phyloP scores from a whole-genome alignment of 768 basidiomycete genomes.

The Tremella fuciformis region DNA sequence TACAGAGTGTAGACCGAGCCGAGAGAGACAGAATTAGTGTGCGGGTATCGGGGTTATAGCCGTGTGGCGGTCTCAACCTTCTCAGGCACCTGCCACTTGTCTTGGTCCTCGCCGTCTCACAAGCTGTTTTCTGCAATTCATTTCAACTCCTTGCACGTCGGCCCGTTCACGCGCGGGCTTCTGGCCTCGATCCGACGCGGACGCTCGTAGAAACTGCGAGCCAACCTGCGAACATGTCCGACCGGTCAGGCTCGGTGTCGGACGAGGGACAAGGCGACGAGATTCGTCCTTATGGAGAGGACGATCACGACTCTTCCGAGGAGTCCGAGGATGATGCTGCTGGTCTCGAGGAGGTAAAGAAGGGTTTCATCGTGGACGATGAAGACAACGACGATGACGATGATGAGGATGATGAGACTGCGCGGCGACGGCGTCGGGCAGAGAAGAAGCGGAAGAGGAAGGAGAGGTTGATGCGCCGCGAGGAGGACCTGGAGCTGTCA shows the following conservation, averaged over 20 bases:
- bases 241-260: constrained; percentile 32
- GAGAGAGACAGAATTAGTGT: not conserved
- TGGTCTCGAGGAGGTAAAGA: constrained; percentile 66
- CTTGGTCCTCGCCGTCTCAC: not conserved
- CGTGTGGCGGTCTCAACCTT: constrained; percentile 3
- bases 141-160: not conserved
- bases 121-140: constrained; percentile 1
- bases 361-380: constrained; percentile 87
- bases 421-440: constrained; percentile 53
- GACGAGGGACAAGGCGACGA: constrained; percentile 49
- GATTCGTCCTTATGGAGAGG: constrained; percentile 44
- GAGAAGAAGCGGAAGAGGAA: constrained; percentile 59
- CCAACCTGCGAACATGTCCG: constrained; percentile 29
- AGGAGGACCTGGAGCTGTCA: constrained; percentile 59
- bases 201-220: not conserved
- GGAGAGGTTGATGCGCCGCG: constrained; percentile 56
- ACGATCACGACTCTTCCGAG: constrained; percentile 50
- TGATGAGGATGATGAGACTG: constrained; percentile 59
- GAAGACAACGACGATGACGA: constrained; percentile 81
- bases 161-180: not conserved
- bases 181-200: not conserved
- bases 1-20: not conserved
- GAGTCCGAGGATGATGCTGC: constrained; percentile 69
- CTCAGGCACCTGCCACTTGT: not conserved
- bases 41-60: constrained; percentile 1